Base-by-base conservation (phyloP, 2,329 filamentous ascomycete species). In the Chalara sp. region DNA sequence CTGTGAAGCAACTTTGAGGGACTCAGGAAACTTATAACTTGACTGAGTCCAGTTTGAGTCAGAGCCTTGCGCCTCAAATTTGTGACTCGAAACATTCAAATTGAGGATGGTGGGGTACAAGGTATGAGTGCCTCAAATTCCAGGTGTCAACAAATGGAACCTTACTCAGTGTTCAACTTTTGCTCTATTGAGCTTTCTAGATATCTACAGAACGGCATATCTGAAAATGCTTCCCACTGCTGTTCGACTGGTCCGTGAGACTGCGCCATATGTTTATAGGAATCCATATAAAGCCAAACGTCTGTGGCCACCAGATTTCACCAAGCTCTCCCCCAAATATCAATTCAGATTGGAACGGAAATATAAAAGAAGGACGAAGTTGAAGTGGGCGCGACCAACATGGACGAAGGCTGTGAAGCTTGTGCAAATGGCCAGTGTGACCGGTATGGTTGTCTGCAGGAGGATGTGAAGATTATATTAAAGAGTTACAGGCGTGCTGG, bases 261-360 rank as follows among this genome's bases (percentile, higher is more conserved):
- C 62, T 30, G 50, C 53, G 32, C 58, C 65, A 5, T 60, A 59
- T 45, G 53, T 64, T 28, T 71, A 75, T 56, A 75, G 68, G 53
- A 83, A 81, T 63, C 77, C 77, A 5, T 84, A 80, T 70, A 79
- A 73, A 61, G 79, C 82, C 46, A 84, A 87, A 68, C 87, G 85
- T 64, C 72, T 80, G 57, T 92, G 87, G 87, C 87, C 87, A 51
- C 87, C 87, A 10, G 83, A 90, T 67, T 87, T 92, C 68, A 71
- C 75, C 55, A 78, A 80, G 63, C 76, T 92, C 53, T 81, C 81
- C 37, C 71, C 75, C 44, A 86, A 86, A 67, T 81, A 90, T 63
- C 84, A 91, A 68, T 86, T 91, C 65, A 78, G 82, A 42, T 84
- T 89, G 60, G 87, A 92, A 72, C 83, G 86, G 66, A 84, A 86